phyloP scores from a whole-genome alignment of 2,329 filamentous ascomycete genomes.

The Aureobasidium melanogenum region DNA sequence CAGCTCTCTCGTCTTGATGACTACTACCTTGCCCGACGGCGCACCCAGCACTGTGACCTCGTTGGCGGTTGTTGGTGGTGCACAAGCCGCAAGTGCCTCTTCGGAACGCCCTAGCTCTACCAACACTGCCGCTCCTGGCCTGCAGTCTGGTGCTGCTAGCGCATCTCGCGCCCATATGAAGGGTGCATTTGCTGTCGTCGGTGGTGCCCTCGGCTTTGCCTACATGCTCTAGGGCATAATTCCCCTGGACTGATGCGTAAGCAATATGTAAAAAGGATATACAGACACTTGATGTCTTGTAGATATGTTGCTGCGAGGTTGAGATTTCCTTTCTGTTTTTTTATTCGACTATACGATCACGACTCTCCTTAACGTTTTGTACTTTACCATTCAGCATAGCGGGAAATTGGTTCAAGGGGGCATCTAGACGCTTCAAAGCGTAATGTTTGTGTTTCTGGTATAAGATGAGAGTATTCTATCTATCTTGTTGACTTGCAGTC shows the following conservation, averaged over 20 bases:
- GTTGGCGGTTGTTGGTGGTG: slow-evolving; percentile 32
- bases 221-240: slow-evolving; percentile 23
- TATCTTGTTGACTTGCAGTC: background rate
- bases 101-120: background rate
- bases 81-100: slow-evolving; percentile 13
- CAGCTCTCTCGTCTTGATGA: slow-evolving; percentile 30
- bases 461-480: background rate
- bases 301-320: background rate
- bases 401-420: slow-evolving; percentile 1
- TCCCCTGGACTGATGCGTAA: background rate
- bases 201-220: slow-evolving; percentile 25
- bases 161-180: slow-evolving; percentile 19
- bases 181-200: slow-evolving; percentile 25
- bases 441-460: background rate
- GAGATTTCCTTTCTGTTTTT: background rate
- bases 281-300: background rate
- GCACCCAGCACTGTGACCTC: slow-evolving; percentile 34
- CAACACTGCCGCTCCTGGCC: slow-evolving; percentile 22
- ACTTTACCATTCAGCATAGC: slow-evolving; percentile 15
- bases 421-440: background rate
- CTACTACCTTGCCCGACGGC: slow-evolving; percentile 27
- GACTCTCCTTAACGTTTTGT: slow-evolving; percentile 15
- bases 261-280: slow-evolving; percentile 5
- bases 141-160: slow-evolving; percentile 31
- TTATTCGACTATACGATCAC: slow-evolving; percentile 13